phyloP scores from a whole-genome alignment of 2,329 filamentous ascomycete species.

The Aspergillus neotritici region DNA sequence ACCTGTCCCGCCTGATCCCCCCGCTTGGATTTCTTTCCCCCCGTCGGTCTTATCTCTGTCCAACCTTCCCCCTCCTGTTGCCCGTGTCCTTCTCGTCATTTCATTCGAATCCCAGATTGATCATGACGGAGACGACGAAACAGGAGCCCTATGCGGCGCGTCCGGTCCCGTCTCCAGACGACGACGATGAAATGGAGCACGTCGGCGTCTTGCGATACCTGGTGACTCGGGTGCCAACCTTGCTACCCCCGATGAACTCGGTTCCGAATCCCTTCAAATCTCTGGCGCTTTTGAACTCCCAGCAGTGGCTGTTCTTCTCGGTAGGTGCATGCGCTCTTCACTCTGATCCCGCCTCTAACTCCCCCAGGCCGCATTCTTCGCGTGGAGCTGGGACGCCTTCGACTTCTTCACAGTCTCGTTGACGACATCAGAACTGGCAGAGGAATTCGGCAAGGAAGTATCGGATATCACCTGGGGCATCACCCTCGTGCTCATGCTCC shows the following conservation, averaged over 20 bases:
- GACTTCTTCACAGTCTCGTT: slow-evolving; percentile 60
- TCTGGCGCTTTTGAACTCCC: slow-evolving; percentile 46
- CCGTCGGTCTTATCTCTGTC: too few species aligned
- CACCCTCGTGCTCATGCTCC: slow-evolving; percentile 55
- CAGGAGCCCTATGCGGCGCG: too few species aligned
- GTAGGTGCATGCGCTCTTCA: slow-evolving; percentile 17
- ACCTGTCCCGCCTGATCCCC: too few species aligned
- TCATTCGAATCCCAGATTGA: too few species aligned
- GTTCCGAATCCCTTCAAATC: slow-evolving; percentile 51
- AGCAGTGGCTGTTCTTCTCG: slow-evolving; percentile 57
- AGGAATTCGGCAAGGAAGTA: slow-evolving; percentile 49
- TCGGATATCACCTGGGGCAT: slow-evolving; percentile 58
- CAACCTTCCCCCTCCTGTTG: too few species aligned
- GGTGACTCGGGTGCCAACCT: slow-evolving; percentile 48
- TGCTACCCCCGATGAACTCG: slow-evolving; percentile 52
- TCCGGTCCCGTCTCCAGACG: background rate
- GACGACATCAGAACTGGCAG: slow-evolving; percentile 49
- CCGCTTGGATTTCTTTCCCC: too few species aligned
- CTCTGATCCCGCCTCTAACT: too few species aligned
- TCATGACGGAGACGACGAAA: too few species aligned
- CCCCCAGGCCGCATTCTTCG: slow-evolving; percentile 36
- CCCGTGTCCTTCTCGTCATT: too few species aligned
- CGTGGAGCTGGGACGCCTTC: slow-evolving; percentile 54
- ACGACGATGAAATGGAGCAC: slow-evolving; percentile 12
- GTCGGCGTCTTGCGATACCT: slow-evolving; percentile 44